Evolutionary conservation across 192 early-diverging fungal genomes (phyloP).

Genomic region (Coemansia umbellata): DNA sequence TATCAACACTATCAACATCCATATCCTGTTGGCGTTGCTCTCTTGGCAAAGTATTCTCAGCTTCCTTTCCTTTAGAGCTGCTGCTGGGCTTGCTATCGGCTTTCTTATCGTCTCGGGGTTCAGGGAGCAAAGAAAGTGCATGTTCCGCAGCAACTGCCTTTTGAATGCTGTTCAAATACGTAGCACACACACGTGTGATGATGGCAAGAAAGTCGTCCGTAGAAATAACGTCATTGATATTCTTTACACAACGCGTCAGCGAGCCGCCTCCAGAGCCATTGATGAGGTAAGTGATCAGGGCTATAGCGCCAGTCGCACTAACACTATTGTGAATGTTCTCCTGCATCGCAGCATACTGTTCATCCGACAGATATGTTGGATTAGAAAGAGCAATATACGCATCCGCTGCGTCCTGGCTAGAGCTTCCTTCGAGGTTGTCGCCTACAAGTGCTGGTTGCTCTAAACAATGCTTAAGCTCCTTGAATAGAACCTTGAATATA

Average conservation of each 20-base stretch:
- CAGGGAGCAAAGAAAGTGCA: conserved; percentile 14
- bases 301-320: conserved; percentile 21
- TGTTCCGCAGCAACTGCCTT: conserved; percentile 39
- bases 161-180: conserved; percentile 21
- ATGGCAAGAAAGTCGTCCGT: conserved; percentile 32
- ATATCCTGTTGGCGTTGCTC: conserved; percentile 14
- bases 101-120: conserved; percentile 17
- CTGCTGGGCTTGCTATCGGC: conserved; percentile 3
- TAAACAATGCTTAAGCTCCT: conserved; percentile 28
- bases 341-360: conserved; percentile 17
- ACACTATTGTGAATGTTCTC: conserved; percentile 27
- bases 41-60: neutral
- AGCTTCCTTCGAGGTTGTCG: neutral
- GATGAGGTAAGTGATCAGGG: conserved; percentile 36
- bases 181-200: conserved; percentile 9
- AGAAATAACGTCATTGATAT: conserved; percentile 17
- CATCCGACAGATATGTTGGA: conserved; percentile 22
- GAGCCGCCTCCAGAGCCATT: conserved; percentile 40
- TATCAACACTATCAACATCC: conserved; percentile 26
- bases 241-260: conserved; percentile 33
- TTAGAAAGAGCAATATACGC: conserved; percentile 30
- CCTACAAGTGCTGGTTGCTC: conserved; percentile 2
- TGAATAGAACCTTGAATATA: conserved; percentile 33
- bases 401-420: neutral
- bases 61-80: conserved; percentile 19